Evolutionary conservation across 2,329 filamentous ascomycete genomes (phyloP).

Genomic region (Paramyrothecium roridum): DNA sequence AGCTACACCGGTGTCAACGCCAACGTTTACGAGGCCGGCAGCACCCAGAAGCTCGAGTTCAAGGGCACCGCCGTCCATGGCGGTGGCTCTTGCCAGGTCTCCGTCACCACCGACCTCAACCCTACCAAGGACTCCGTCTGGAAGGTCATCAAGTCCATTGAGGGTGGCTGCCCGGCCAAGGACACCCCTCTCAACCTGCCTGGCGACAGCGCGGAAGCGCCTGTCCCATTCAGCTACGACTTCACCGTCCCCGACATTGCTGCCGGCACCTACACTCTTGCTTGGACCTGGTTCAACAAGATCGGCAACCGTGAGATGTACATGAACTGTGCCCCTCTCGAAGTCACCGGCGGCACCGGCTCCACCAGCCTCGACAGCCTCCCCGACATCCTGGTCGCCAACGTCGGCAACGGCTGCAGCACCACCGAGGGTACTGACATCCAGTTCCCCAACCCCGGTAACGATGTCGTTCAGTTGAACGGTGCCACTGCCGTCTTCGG

Average conservation of each 20-base stretch:
- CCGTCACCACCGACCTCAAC: conserved; percentile 52
- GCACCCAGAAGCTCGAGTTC: conserved; percentile 50
- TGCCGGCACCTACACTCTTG: conserved; percentile 42
- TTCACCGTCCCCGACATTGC: conserved; percentile 49
- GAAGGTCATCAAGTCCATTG: conserved; percentile 1
- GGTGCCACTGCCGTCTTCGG: neutral
- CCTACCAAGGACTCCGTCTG: neutral
- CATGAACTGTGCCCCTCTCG: conserved; percentile 64
- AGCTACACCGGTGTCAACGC: conserved; percentile 26
- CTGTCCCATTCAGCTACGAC: conserved; percentile 33
- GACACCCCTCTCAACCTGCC: conserved; percentile 11
- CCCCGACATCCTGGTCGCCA: conserved; percentile 65
- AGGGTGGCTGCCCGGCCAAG: conserved; percentile 25
- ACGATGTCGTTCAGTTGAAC: conserved; percentile 30
- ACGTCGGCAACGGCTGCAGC: conserved; percentile 54
- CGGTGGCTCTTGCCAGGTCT: conserved; percentile 62
- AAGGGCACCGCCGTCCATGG: conserved; percentile 47
- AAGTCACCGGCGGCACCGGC: conserved; percentile 29
- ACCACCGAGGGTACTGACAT: conserved; percentile 53
- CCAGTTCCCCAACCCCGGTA: conserved; percentile 60
- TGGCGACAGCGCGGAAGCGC: neutral
- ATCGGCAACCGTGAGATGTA: conserved; percentile 66
- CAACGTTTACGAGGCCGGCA: conserved; percentile 50
- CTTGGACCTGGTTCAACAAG: conserved; percentile 64
- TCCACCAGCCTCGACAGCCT: conserved; percentile 29